Conservation (phyloP, 768 basidiomycete genomes). For the Pilatotrama ljubarskyi region DNA sequence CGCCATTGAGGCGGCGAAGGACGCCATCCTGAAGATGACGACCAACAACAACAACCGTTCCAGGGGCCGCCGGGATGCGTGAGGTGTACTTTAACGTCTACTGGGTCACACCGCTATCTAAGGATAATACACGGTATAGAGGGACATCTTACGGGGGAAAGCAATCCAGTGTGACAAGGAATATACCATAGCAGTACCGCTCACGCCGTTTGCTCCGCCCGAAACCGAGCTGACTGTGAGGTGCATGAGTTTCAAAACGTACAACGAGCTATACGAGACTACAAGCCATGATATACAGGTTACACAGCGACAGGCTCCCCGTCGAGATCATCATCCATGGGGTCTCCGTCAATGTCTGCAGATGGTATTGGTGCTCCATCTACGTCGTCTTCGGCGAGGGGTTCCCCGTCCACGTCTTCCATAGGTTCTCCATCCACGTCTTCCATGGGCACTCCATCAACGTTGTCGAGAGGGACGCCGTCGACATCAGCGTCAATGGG, state of each 20-base stretch:
- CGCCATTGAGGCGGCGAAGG: constrained; percentile 71
- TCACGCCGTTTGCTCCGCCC: neutral
- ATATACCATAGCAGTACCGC: constrained; percentile 13
- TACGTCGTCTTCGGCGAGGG: constrained; percentile 29
- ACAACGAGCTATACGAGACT: neutral
- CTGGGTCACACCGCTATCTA: constrained; percentile 3
- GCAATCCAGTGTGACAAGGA: neutral
- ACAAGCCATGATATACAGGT: neutral
- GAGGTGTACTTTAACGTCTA: constrained; percentile 2
- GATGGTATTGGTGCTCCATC: constrained; percentile 39
- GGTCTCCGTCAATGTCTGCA: constrained; percentile 40
- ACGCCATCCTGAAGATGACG: constrained; percentile 66
- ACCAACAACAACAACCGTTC: constrained; percentile 23
- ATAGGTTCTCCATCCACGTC: constrained; percentile 37
- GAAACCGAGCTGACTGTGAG: neutral
- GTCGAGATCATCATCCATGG: constrained; percentile 33
- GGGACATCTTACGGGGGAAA: constrained; percentile 1
- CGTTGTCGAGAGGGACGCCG: constrained; percentile 35
- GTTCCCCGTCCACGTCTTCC: constrained; percentile 40
- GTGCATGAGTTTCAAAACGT: neutral
- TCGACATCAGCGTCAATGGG: constrained; percentile 45
- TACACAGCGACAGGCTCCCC: constrained; percentile 28
- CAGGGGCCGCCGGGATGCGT: constrained; percentile 27
- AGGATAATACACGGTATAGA: neutral
- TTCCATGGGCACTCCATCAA: constrained; percentile 36